Percentiles rank a stretch among this genome's conserved stretches.
These are phyloP conservation scores for Pisolithus albus DNA, from an alignment of 768 basidiomycete genomes.

Conservation along the genomic window DNA sequence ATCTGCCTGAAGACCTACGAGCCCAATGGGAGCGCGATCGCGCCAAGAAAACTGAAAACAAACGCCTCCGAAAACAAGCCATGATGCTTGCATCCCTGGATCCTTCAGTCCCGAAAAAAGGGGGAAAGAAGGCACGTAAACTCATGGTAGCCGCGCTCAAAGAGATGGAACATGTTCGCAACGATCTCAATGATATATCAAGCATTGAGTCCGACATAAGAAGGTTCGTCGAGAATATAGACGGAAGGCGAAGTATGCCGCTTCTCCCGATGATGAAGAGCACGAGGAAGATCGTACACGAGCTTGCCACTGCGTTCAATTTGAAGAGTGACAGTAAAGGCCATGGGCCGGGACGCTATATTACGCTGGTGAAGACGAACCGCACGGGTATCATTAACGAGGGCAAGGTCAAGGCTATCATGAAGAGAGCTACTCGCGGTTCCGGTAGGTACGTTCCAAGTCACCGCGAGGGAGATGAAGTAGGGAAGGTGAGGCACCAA, in stretches of 20 bases:
- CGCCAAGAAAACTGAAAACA: slow-evolving; percentile 71
- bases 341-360: slow-evolving; percentile 61
- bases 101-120: slow-evolving; percentile 53
- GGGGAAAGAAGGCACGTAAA: slow-evolving; percentile 64
- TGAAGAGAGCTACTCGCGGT: slow-evolving; percentile 30
- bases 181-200: slow-evolving; percentile 54
- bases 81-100: slow-evolving; percentile 55
- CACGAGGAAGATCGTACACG: slow-evolving; percentile 67
- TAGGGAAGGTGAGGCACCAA: slow-evolving; percentile 47
- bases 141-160: slow-evolving; percentile 53
- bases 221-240: slow-evolving; percentile 55
- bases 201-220: slow-evolving; percentile 68
- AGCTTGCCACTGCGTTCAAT: slow-evolving; percentile 71
- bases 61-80: slow-evolving; percentile 52
- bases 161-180: slow-evolving; percentile 36
- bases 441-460: slow-evolving; percentile 31
- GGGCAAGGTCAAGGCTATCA: slow-evolving; percentile 44
- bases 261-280: slow-evolving; percentile 76
- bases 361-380: slow-evolving; percentile 65
- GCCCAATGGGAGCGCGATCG: slow-evolving; percentile 80
- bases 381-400: slow-evolving; percentile 57
- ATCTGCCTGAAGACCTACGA: slow-evolving; percentile 50
- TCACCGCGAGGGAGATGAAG: slow-evolving; percentile 79
- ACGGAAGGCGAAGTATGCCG: slow-evolving; percentile 46
- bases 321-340: slow-evolving; percentile 77